Evolutionary conservation across 2,329 filamentous ascomycete species (phyloP), one percentile per base, ranked within the genome.

Genomic region (Tolypocladium nubicola): DNA sequence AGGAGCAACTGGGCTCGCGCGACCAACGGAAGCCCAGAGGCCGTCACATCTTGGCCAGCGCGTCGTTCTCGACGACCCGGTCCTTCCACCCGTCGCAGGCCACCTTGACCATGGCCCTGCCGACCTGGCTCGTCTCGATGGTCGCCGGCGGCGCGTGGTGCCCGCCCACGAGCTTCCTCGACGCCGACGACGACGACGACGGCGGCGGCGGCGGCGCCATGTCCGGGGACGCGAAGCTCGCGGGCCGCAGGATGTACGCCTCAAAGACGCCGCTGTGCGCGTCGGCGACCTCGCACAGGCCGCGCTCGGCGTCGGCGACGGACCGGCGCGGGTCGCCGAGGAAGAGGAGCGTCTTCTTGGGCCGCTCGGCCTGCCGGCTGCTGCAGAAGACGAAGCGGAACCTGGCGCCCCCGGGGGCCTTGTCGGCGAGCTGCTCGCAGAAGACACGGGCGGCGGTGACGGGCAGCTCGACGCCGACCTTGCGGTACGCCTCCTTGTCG

Each of bases 391-490:
- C 63, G 61, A 77, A 77, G 56, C 70, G 72, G 61, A 78, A 76
- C 55, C 67, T 70, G 30, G 65, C 66, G 16, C 64, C 67, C 4
- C 61, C 57, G 4, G 70, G 66, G 2, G 68, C 61, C 52, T 66
- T 63, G 6, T 66, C 60, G 9, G 68, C 66, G 26, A 76, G 67
- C 47, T 61, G 62, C 2, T 64, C 56, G 52, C 66, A 59, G 59
- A 88, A 83, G 10, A 81, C 79, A 57, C 76, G 77, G 0, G 84
- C 86, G 1, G 83, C 84, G 1, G 78, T 77, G 10, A 87, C 64
- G 1, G 85, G 76, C 65, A 83, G 86, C 59, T 83, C 78, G 55
- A 82, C 73, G 9, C 82, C 84, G 57, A 88, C 83, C 40, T 77
- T 76, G 56, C 67, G 68, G 30, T 68, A 69, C 38, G 66, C 62